A percentile compares a stretch with the other conserved stretches of the same genome.
These are phyloP conservation scores for Penicillium olsonii DNA, from an alignment of 2,329 filamentous ascomycete species.

Conservation along the genomic window DNA sequence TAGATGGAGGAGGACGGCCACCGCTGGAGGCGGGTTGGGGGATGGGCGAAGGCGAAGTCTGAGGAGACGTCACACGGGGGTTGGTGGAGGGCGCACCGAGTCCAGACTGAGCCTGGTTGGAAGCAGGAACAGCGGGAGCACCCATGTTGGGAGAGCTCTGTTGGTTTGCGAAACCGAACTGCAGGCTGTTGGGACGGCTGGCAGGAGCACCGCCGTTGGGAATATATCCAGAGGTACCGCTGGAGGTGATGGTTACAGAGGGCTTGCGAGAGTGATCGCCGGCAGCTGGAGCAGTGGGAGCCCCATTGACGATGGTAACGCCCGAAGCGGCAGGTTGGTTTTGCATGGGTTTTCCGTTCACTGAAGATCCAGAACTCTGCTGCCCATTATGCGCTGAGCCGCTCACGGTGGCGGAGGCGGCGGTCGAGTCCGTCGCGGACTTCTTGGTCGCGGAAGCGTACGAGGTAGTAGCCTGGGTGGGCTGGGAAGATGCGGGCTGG, in stretches of 20 bases:
- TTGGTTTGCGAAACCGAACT: slow-evolving; percentile 76
- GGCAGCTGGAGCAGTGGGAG: slow-evolving; percentile 44
- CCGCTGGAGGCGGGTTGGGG: slow-evolving; percentile 84
- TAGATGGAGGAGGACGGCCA: slow-evolving; percentile 78
- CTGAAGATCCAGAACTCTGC: slow-evolving; percentile 68
- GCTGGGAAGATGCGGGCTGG: slow-evolving; percentile 52
- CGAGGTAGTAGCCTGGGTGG: slow-evolving; percentile 57
- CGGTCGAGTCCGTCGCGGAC: slow-evolving; percentile 54
- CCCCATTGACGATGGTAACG: slow-evolving; percentile 69
- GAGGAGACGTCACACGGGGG: slow-evolving; percentile 77
- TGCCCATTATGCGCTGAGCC: slow-evolving; percentile 57
- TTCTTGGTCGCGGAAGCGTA: slow-evolving; percentile 66
- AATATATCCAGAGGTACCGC: slow-evolving; percentile 72
- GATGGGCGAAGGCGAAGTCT: slow-evolving; percentile 88
- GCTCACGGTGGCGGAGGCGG: slow-evolving; percentile 56
- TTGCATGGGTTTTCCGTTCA: slow-evolving; percentile 78
- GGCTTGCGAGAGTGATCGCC: slow-evolving; percentile 79
- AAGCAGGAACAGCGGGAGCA: slow-evolving; percentile 56
- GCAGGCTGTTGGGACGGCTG: slow-evolving; percentile 61
- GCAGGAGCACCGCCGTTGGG: slow-evolving; percentile 77
- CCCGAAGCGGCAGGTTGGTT: slow-evolving; percentile 37
- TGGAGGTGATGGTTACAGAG: slow-evolving; percentile 88
- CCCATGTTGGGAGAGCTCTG: slow-evolving; percentile 62
- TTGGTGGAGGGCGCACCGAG: slow-evolving; percentile 57
- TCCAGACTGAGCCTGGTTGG: slow-evolving; percentile 41